These are phyloP conservation scores for Amanita fuliginea DNA, from an alignment of 768 basidiomycete species.

Conservation along the genomic window DNA sequence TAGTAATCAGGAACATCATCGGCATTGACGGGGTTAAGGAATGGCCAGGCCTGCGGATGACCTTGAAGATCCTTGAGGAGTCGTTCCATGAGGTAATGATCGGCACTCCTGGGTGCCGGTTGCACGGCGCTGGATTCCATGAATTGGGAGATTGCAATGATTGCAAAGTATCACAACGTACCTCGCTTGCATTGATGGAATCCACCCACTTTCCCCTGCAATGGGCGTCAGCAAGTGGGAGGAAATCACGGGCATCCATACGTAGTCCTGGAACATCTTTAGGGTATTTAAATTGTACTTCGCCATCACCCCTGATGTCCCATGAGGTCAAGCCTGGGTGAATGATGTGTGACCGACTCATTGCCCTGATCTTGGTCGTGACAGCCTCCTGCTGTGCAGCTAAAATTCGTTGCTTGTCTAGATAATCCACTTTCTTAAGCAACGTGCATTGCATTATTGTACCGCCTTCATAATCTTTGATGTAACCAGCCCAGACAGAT, in stretches of 20 bases:
- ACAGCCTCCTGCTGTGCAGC: slow-evolving; percentile 82
- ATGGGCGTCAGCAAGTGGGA: slow-evolving; percentile 1
- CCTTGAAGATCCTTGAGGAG: slow-evolving; percentile 69
- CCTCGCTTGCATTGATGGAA: slow-evolving; percentile 66
- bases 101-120: slow-evolving; percentile 32
- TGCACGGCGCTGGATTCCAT: slow-evolving; percentile 20
- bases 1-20: slow-evolving; percentile 85
- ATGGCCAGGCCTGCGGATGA: slow-evolving; percentile 82
- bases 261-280: slow-evolving; percentile 82
- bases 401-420: slow-evolving; percentile 68
- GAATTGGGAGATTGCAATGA: background rate
- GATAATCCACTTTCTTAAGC: slow-evolving; percentile 86
- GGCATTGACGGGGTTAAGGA: slow-evolving; percentile 66
- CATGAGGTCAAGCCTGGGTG: slow-evolving; percentile 55
- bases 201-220: slow-evolving; percentile 88
- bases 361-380: slow-evolving; percentile 75
- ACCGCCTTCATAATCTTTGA: slow-evolving; percentile 99
- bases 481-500: slow-evolving; percentile 94
- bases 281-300: slow-evolving; percentile 48
- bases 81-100: slow-evolving; percentile 61
- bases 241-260: slow-evolving; percentile 24
- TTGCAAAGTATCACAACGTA: slow-evolving; percentile 23
- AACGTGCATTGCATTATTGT: slow-evolving; percentile 99
- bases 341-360: slow-evolving; percentile 79
- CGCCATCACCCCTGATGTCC: slow-evolving; percentile 56